These are phyloP conservation scores for Trichoderma lentiforme DNA, from an alignment of 2,329 filamentous ascomycete genomes.

Conservation along the genomic window DNA sequence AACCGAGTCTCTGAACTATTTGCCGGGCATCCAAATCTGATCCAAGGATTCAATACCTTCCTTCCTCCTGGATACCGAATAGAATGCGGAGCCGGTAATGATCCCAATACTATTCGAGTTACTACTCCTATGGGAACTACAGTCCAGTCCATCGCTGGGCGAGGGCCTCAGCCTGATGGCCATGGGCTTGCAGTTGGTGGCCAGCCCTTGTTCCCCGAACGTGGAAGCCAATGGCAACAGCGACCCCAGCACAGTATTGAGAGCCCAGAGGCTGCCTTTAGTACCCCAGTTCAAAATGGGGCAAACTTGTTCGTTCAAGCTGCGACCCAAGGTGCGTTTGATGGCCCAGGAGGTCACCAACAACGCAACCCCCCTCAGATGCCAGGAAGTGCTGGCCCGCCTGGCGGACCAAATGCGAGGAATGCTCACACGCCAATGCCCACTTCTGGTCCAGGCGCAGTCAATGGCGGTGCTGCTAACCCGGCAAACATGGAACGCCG, in stretches of 20 bases:
- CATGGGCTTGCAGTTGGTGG: conserved; percentile 36
- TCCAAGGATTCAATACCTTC: conserved; percentile 98
- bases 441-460: conserved; percentile 50
- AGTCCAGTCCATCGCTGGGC: conserved; percentile 74
- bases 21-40: conserved; percentile 89
- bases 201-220: conserved; percentile 47
- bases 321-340: conserved; percentile 37
- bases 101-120: conserved; percentile 92
- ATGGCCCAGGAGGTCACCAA: conserved; percentile 28
- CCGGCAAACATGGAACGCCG: conserved; percentile 73
- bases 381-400: conserved; percentile 29
- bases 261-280: conserved; percentile 61
- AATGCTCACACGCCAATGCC: conserved; percentile 61
- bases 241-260: conserved; percentile 56
- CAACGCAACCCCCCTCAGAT: conserved; percentile 33
- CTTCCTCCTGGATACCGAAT: conserved; percentile 93
- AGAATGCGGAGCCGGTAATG: conserved; percentile 89
- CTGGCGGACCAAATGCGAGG: conserved; percentile 45
- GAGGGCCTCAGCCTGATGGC: conserved; percentile 46
- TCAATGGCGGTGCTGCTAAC: conserved; percentile 60
- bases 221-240: conserved; percentile 55
- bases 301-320: conserved; percentile 46
- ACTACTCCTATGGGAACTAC: conserved; percentile 98
- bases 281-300: conserved; percentile 52
- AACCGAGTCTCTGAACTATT: conserved; percentile 94